Evolutionary conservation across 2,329 filamentous ascomycete genomes (phyloP).

Genomic region (Didymella segeticola): DNA sequence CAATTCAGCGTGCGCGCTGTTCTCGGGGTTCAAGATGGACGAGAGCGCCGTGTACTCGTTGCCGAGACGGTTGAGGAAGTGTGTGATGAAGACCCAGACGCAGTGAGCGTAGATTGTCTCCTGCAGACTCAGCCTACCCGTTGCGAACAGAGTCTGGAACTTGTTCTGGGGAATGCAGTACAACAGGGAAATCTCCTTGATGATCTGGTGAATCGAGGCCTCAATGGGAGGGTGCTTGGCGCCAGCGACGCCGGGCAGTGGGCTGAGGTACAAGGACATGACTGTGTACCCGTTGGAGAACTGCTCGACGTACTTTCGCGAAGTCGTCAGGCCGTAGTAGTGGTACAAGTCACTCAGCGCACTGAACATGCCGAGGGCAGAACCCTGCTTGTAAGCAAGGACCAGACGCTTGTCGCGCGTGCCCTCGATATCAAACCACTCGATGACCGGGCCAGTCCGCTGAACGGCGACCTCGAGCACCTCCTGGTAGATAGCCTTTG

Average conservation of each 20-base stretch:
- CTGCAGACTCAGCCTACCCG: conserved; percentile 86
- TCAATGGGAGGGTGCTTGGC: conserved; percentile 79
- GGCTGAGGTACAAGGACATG: conserved; percentile 92
- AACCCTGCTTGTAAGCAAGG: conserved; percentile 91
- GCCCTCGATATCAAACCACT: conserved; percentile 94
- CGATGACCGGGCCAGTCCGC: conserved; percentile 92
- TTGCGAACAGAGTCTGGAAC: conserved; percentile 87
- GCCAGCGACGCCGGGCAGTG: conserved; percentile 57
- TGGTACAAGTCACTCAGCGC: conserved; percentile 96
- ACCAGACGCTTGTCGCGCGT: conserved; percentile 92
- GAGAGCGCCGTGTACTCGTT: conserved; percentile 90
- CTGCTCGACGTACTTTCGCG: conserved; percentile 95
- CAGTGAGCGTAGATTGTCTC: conserved; percentile 98
- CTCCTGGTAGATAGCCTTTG: conserved; percentile 92
- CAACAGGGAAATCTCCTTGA: conserved; percentile 94
- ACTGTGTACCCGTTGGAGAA: conserved; percentile 98
- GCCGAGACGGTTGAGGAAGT: conserved; percentile 94
- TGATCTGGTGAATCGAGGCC: conserved; percentile 96
- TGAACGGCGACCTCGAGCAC: conserved; percentile 85
- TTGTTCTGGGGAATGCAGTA: conserved; percentile 99
- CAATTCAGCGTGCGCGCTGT: conserved; percentile 84
- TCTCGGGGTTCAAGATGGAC: conserved; percentile 78
- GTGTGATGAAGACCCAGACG: conserved; percentile 96
- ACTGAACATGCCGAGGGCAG: conserved; percentile 91
- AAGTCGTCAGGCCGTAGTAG: conserved; percentile 96